phyloP scores from a whole-genome alignment of 179 eudicot genomes.

The Pouteria campechiana region DNA sequence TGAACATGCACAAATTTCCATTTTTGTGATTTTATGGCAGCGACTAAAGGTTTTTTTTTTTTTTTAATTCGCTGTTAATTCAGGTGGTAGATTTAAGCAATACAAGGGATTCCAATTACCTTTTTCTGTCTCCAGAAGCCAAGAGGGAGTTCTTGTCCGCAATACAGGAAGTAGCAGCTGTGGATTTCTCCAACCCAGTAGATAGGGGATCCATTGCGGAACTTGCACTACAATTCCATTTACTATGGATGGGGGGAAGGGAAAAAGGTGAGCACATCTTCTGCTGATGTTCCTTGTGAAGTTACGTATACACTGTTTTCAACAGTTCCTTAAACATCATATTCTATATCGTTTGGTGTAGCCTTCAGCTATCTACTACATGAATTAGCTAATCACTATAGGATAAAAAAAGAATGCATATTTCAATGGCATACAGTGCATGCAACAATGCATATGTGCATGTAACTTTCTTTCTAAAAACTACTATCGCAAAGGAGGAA shows the following conservation, averaged over 20 bases:
- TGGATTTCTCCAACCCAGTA: slow-evolving; percentile 36
- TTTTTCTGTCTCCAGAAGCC: slow-evolving; percentile 50
- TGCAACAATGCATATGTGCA: too few species aligned
- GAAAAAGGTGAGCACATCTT: too few species aligned
- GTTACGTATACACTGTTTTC: too few species aligned
- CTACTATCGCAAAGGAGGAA: too few species aligned
- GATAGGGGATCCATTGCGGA: slow-evolving; percentile 48
- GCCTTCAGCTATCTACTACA: too few species aligned
- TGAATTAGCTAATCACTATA: too few species aligned
- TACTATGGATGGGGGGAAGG: slow-evolving; percentile 55
- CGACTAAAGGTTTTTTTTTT: neutral
- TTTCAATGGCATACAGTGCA: too few species aligned
- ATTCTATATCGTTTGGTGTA: too few species aligned
- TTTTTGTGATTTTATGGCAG: neutral
- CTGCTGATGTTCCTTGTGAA: too few species aligned
- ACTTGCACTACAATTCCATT: slow-evolving; percentile 44
- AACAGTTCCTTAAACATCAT: too few species aligned
- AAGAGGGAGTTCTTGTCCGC: slow-evolving; percentile 48
- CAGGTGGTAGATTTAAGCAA: slow-evolving; percentile 58
- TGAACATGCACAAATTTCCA: neutral
- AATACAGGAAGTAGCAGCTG: slow-evolving; percentile 40
- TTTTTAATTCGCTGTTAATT: neutral
- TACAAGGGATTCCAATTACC: slow-evolving; percentile 45
- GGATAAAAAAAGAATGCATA: too few species aligned
- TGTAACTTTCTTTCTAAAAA: too few species aligned